phyloP scores from a whole-genome alignment of 75 land plant genomes.

The Ceratopteris richardii region DNA sequence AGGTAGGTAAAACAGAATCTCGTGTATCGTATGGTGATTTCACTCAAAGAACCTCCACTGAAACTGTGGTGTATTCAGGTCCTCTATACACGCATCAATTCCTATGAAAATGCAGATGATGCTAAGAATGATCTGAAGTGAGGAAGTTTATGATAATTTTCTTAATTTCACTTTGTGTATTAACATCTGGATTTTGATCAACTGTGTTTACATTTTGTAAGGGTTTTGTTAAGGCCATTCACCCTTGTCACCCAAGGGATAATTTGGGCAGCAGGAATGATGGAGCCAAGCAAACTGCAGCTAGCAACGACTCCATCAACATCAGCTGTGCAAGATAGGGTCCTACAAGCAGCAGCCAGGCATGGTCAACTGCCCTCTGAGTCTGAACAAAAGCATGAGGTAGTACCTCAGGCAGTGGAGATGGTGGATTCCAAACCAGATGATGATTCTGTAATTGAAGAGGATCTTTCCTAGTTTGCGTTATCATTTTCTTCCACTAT shows the following conservation, averaged over 20 bases:
- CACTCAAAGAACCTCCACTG: background rate
- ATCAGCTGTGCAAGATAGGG: slow-evolving; percentile 79
- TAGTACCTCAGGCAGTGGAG: too few relatives aligned
- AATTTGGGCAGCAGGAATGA: slow-evolving; percentile 49
- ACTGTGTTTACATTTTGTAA: slow-evolving; percentile 1
- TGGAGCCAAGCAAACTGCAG: slow-evolving; percentile 48
- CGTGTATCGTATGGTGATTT: background rate
- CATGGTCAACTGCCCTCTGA: slow-evolving; percentile 55
- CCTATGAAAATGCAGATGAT: slow-evolving; percentile 72
- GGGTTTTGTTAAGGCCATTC: slow-evolving; percentile 57
- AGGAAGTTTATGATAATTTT: background rate
- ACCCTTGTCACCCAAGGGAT: slow-evolving; percentile 50
- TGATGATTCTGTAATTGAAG: too few relatives aligned
- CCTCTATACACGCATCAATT: slow-evolving; percentile 44
- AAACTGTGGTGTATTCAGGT: too few relatives aligned
- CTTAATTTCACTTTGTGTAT: too few relatives aligned
- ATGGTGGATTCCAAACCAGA: too few relatives aligned
- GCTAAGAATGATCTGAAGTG: slow-evolving; percentile 70
- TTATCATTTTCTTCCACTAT: too few relatives aligned
- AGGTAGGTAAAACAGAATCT: slow-evolving; percentile 53
- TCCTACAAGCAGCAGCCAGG: slow-evolving; percentile 93
- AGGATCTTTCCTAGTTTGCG: too few relatives aligned
- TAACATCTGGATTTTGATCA: too few relatives aligned
- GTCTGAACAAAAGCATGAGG: too few relatives aligned
- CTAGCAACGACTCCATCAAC: slow-evolving; percentile 90